Conservation (phyloP, 2,329 filamentous ascomycete genomes). For the Microdochium nivale region DNA sequence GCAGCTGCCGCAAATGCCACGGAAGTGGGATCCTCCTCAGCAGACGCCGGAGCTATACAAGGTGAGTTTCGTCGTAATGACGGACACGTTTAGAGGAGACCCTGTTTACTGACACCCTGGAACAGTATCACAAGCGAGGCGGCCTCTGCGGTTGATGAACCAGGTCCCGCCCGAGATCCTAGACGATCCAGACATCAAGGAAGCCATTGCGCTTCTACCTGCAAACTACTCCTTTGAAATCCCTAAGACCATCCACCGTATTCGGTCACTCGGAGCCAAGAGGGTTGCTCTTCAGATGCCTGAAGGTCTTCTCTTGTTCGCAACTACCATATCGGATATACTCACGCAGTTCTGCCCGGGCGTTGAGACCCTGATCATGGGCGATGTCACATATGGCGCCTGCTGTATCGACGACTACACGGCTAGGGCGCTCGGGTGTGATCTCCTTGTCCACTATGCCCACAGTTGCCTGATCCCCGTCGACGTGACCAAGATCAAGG, state of each 20-base stretch:
- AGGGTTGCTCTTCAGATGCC: constrained; percentile 94
- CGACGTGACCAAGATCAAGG: constrained; percentile 93
- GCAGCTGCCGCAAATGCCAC: constrained; percentile 56
- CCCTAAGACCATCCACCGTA: constrained; percentile 93
- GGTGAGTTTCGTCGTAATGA: constrained; percentile 37
- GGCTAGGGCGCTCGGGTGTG: constrained; percentile 84
- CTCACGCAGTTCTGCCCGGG: constrained; percentile 88
- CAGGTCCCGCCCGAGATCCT: constrained; percentile 84
- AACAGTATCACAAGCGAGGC: constrained; percentile 61
- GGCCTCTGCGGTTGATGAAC: constrained; percentile 75
- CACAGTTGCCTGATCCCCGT: constrained; percentile 96
- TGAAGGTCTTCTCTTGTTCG: constrained; percentile 89
- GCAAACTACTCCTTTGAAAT: constrained; percentile 99
- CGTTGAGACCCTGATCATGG: constrained; percentile 94
- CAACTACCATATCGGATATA: constrained; percentile 96
- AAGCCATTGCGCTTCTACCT: constrained; percentile 78
- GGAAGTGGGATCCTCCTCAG: constrained; percentile 26
- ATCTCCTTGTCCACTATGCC: constrained; percentile 91
- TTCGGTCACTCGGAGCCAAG: constrained; percentile 70
- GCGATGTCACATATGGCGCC: constrained; percentile 95
- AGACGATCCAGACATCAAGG: constrained; percentile 76
- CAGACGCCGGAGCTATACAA: constrained; percentile 60
- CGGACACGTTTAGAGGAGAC: not conserved
- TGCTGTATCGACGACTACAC: constrained; percentile 99
- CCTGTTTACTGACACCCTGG: constrained; percentile 1